Percentiles rank a stretch among this genome's conserved stretches.
Evolutionary conservation across 768 basidiomycete genomes (phyloP).

Genomic region (Hydnum rufescens): DNA sequence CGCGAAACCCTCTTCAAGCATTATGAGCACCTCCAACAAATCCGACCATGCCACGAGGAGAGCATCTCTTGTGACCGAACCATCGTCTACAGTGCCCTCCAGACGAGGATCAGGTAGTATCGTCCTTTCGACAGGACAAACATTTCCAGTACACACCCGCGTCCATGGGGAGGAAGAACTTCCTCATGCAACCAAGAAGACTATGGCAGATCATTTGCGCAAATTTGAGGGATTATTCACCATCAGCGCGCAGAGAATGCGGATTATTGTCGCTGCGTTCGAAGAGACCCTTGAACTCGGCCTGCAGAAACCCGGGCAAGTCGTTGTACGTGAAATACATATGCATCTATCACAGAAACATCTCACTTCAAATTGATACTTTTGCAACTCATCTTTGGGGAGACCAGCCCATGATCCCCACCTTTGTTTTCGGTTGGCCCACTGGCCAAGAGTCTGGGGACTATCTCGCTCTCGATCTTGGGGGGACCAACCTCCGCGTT

Average conservation of each 20-base stretch:
- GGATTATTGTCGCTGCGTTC: constrained; percentile 94
- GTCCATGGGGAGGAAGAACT: constrained; percentile 74
- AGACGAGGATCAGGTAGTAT: constrained; percentile 64
- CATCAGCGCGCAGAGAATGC: constrained; percentile 76
- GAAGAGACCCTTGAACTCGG: constrained; percentile 80
- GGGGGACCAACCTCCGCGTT: constrained; percentile 94
- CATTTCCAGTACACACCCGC: constrained; percentile 70
- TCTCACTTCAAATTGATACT: not conserved
- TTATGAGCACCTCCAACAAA: too few species aligned
- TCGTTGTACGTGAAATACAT: constrained; percentile 49
- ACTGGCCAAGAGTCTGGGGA: constrained; percentile 75
- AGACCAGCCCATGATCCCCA: constrained; percentile 80
- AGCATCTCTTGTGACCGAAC: not conserved
- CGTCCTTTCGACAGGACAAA: constrained; percentile 51
- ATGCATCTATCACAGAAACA: not conserved
- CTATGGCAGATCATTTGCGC: constrained; percentile 83
- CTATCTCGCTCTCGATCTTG: constrained; percentile 77
- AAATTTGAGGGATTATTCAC: constrained; percentile 83
- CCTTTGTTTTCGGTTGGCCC: constrained; percentile 93
- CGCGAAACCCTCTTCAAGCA: too few species aligned
- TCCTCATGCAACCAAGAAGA: constrained; percentile 89
- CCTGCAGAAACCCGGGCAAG: constrained; percentile 58
- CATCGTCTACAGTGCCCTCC: constrained; percentile 20
- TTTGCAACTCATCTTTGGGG: not conserved
- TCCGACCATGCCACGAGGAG: too few species aligned